Conservation (phyloP, 805 yeast genomes). For the Candida vartiovaarae region DNA sequence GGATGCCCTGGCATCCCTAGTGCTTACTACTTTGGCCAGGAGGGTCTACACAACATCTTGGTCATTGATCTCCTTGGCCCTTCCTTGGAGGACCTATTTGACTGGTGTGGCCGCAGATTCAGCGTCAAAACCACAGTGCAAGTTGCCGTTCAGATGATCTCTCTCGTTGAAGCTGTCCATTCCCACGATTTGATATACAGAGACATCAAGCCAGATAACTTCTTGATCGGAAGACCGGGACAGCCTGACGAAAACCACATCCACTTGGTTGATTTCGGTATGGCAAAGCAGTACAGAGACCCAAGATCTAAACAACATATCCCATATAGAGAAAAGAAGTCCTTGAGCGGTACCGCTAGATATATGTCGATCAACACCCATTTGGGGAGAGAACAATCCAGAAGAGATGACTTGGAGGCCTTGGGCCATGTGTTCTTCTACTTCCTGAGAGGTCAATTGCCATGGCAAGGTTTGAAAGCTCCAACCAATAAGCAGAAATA, state of each 20-base stretch:
- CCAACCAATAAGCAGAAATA: conserved; percentile 79
- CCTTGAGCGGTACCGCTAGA: conserved; percentile 79
- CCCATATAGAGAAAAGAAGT: conserved; percentile 74
- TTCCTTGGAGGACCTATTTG: conserved; percentile 74
- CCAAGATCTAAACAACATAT: conserved; percentile 76
- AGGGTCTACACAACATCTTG: conserved; percentile 71
- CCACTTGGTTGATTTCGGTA: conserved; percentile 76
- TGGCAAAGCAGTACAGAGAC: conserved; percentile 81
- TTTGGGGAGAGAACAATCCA: conserved; percentile 74
- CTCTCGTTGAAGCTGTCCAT: conserved; percentile 64
- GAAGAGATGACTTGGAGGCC: conserved; percentile 78
- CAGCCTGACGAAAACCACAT: conserved; percentile 57
- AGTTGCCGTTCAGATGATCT: conserved; percentile 73
- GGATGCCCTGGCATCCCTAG: conserved; percentile 73
- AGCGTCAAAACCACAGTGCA: conserved; percentile 66
- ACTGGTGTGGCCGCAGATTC: conserved; percentile 80
- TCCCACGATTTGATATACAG: conserved; percentile 71
- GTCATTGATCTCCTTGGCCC: conserved; percentile 77
- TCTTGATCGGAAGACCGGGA: conserved; percentile 60
- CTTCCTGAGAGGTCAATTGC: conserved; percentile 70
- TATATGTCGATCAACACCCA: conserved; percentile 89
- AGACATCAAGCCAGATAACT: conserved; percentile 81
- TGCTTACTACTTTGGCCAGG: conserved; percentile 81
- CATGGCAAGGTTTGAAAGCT: conserved; percentile 89
- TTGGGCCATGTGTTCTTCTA: conserved; percentile 79